A percentile compares a stretch with the other conserved stretches of the same genome.
Conservation (phyloP, 805 yeast genomes). For the Pichia gijzeniarum region DNA sequence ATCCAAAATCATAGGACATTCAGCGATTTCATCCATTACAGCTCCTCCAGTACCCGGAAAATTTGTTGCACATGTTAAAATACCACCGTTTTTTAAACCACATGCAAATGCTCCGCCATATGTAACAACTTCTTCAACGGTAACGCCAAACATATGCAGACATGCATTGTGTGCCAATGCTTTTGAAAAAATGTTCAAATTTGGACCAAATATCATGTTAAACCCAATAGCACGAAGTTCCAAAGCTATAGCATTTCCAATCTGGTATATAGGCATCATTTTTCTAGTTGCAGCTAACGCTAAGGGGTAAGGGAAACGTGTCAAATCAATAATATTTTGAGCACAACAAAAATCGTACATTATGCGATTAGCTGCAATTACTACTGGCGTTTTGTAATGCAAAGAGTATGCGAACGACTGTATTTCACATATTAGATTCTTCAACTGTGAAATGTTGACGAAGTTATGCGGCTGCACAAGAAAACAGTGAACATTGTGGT, state of each 20-base stretch:
- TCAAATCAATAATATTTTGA: constrained; percentile 42
- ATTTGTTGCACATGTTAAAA: constrained; percentile 52
- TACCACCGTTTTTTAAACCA: constrained; percentile 49
- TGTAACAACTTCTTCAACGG: constrained; percentile 48
- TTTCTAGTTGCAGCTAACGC: constrained; percentile 52
- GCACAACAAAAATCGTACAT: constrained; percentile 55
- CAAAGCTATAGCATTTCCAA: constrained; percentile 46
- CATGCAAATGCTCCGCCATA: constrained; percentile 46
- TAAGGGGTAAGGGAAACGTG: constrained; percentile 60
- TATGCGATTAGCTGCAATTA: constrained; percentile 55
- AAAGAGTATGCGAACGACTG: constrained; percentile 48
- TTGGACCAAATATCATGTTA: constrained; percentile 52
- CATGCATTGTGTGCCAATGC: constrained; percentile 49
- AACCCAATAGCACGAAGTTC: constrained; percentile 50
- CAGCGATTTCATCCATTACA: constrained; percentile 47
- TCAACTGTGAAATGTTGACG: constrained; percentile 41
- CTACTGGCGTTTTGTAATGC: constrained; percentile 44
- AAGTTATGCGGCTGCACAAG: constrained; percentile 48
- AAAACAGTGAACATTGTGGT: constrained; percentile 46
- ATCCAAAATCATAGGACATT: constrained; percentile 52
- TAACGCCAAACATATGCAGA: constrained; percentile 53
- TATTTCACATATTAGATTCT: constrained; percentile 43
- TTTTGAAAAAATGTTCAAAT: constrained; percentile 51
- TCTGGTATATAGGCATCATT: constrained; percentile 40
- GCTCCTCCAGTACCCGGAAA: constrained; percentile 64